Evolutionary conservation across 2,329 filamentous ascomycete species (phyloP), one percentile per base, ranked within the genome.

Genomic region (Colletotrichum gloeosporioides): DNA sequence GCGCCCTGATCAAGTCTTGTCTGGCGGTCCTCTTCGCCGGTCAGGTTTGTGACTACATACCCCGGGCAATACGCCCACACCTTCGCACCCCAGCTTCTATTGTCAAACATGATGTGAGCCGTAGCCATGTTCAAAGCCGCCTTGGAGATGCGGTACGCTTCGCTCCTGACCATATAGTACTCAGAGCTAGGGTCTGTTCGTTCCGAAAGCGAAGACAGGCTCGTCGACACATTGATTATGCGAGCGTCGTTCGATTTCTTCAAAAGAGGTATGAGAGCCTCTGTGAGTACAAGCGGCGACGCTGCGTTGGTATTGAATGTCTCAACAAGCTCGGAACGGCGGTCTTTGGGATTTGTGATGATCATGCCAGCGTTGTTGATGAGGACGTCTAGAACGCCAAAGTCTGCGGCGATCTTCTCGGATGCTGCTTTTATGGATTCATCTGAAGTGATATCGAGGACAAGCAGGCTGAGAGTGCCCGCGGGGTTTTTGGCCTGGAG

Each of bases 401-500:
- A 87, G 72, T 88, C 86, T 63, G 85, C 81, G 8, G 86, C 83
- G 61, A 94, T 84, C 55, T 91, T 86, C 3, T 90, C 80, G 25
- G 88, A 89, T 15, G 92, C 85, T 2, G 86, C 86, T 34, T 87
- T 82, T 68, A 94, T 89, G 22, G 92, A 90, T 2, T 87, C 84
- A 80, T 92, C 91, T 74, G 89, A 88, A 18, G 90, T 90, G 0
- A 94, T 87, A 80, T 94, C 92, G 72, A 90, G 89, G 4, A 89
- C 86, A 8, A 89, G 82, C 1, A 86, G 88, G 65, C 92, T 92
- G 81, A 93, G 92, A 59, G 89, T 80, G 10, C 91, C 91, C 31
- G 86, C 85, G 53, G 84, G 84, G 80, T 92, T 87, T 6, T 82
- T 86, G 85, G 27, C 86, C 39, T 78, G 77, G 25, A 82, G 75